Evolutionary conservation across 169 alveolate species (phyloP), one percentile per base, ranked within the genome.

Genomic region (Plasmodium falciparum): DNA sequence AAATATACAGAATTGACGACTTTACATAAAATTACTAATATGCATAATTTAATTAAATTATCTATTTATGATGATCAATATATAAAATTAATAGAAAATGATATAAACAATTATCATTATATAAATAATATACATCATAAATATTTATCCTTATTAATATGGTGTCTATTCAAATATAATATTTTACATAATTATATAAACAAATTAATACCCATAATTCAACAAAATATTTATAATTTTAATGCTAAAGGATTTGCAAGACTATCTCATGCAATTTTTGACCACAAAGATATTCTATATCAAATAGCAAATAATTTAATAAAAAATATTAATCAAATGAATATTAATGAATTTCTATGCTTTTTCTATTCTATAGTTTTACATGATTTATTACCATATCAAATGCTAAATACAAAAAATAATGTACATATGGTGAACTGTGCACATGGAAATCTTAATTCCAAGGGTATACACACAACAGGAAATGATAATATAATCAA

Each of bases 61-160:
- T 85, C 65, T 74, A 85, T 85, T 33, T 71, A 85, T 74, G 91
- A 85, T 29, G 91, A 85, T 0, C 33, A 69, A 39, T 85, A 43
- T 61, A 71, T 85, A n/a, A 26, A 59, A 0, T 43, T 85, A 63
- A 52, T 85, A 6, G 88, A 85, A 85, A 59, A 70, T 2, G 91
- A 85, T 69, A 24, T 85, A 52, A 85, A 63, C 9, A 85, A 85
- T 33, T 69, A 85, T 50, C 86, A 85, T 59, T 85, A 85, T 52
- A 59, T 58, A 85, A 71, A 65, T 63, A 85, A 85, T 26, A 85
- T 85, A 22, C 91, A 85, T 33, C 86, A 85, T 74, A 85, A 71
- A 50, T 85, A 85, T 85, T 63, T 85, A 15, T 13, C 83, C 20
- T 66, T 85, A 12, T 63, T 85, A 85, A 58, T 70, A 33, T 85